These are phyloP conservation scores for Lophium mytilinum DNA, from an alignment of 495 filamentous ascomycete genomes.

Conservation along the genomic window DNA sequence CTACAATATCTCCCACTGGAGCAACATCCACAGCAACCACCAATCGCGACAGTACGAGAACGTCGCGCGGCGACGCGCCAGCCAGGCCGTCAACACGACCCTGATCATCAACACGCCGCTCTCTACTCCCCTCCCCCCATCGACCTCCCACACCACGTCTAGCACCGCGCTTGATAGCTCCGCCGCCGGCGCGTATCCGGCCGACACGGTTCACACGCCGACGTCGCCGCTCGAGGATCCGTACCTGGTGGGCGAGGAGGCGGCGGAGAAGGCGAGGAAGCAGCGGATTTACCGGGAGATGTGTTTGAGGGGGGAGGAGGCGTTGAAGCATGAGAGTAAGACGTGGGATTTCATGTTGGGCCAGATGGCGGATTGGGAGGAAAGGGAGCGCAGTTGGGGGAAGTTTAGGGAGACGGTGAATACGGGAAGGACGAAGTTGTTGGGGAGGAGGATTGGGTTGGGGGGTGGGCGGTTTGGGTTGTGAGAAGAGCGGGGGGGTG, in stretches of 20 bases:
- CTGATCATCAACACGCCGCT: slow-evolving; percentile 16
- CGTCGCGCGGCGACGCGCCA: slow-evolving; percentile 27
- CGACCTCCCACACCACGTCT: background rate
- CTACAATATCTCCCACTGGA: slow-evolving; percentile 25
- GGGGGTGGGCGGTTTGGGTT: background rate
- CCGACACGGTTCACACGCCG: slow-evolving; percentile 3
- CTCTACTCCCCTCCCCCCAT: slow-evolving; percentile 10
- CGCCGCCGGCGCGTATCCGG: slow-evolving; percentile 1
- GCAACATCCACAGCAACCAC: slow-evolving; percentile 18
- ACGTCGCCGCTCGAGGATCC: slow-evolving; percentile 26
- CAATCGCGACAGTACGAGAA: slow-evolving; percentile 23
- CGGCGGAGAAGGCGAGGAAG: slow-evolving; percentile 15
- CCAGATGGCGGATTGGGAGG: slow-evolving; percentile 32
- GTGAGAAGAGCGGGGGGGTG: too few relatives aligned
- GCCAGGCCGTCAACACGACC: slow-evolving; percentile 14
- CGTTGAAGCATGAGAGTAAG: slow-evolving; percentile 22
- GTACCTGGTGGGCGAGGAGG: slow-evolving; percentile 27
- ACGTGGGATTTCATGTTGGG: slow-evolving; percentile 32
- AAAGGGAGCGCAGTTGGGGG: slow-evolving; percentile 24
- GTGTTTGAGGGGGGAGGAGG: slow-evolving; percentile 23
- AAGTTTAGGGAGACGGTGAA: slow-evolving; percentile 16
- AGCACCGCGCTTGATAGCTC: background rate
- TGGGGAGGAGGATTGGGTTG: slow-evolving; percentile 17
- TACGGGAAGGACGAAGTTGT: slow-evolving; percentile 15
- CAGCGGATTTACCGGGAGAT: slow-evolving; percentile 26